Conservation (phyloP, 306 rosid genomes). For the Gleditsia sinensis region DNA sequence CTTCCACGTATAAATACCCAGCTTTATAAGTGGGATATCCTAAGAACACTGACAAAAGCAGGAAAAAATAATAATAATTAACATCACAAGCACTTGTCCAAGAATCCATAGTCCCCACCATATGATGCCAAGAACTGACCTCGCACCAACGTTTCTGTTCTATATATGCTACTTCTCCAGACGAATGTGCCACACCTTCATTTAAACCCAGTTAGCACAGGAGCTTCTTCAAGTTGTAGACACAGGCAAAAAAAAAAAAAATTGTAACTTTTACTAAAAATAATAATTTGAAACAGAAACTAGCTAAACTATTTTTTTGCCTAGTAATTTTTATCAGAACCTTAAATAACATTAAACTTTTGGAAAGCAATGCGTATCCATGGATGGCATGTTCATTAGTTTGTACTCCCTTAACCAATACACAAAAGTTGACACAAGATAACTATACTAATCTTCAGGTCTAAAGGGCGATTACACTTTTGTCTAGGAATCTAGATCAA, state of each 20-base stretch:
- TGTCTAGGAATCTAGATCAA: not conserved
- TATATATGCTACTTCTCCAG: constrained; percentile 5
- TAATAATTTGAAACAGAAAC: constrained; percentile 14
- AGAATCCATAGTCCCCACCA: constrained; percentile 44
- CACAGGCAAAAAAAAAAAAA: too few species aligned
- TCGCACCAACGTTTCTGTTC: constrained; percentile 33
- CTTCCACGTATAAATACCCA: not conserved
- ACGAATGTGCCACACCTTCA: constrained; percentile 39
- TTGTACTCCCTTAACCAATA: too few species aligned
- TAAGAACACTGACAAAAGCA: not conserved
- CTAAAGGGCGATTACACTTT: not conserved
- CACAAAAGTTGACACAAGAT: not conserved
- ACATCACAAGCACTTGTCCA: constrained; percentile 32
- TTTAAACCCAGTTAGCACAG: not conserved
- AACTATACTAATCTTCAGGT: not conserved
- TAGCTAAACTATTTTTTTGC: not conserved
- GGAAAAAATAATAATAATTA: not conserved
- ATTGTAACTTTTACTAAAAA: constrained; percentile 40
- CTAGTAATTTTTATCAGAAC: not conserved
- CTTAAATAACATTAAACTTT: not conserved
- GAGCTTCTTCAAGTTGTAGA: too few species aligned
- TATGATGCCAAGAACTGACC: constrained; percentile 53
- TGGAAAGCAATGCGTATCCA: not conserved
- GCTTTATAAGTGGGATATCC: constrained; percentile 36
- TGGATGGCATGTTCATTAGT: not conserved